A percentile compares a stretch with the other conserved stretches of the same genome.
Evolutionary conservation across 306 rosid genomes (phyloP).

Genomic region (Dalbergia cultrata): DNA sequence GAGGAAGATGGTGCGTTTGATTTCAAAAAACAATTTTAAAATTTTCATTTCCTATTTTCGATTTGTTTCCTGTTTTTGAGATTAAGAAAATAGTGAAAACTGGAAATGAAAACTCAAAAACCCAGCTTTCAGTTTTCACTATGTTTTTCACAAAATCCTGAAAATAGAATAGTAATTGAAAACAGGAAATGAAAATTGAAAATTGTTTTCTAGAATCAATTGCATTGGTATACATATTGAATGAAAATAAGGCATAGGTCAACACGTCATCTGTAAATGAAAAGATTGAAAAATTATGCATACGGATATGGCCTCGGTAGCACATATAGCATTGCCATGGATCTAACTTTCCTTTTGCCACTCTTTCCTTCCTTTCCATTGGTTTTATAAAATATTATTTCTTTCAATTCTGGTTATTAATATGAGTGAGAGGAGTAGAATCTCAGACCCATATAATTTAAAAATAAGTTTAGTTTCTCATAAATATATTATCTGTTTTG

Average conservation of each 20-base stretch:
- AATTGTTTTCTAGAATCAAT: no score
- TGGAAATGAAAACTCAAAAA: no score
- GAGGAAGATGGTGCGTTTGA: neutral
- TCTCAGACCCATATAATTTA: neutral
- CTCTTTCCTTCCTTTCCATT: neutral
- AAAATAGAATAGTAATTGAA: no score
- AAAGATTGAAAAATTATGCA: neutral
- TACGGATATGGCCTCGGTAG: neutral
- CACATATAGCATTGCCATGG: no score
- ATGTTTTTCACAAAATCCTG: no score
- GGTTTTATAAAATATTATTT: neutral
- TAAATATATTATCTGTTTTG: neutral
- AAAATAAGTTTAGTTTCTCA: neutral
- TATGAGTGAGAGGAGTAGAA: neutral
- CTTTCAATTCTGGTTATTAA: neutral
- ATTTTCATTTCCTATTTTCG: no score
- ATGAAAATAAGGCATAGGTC: conserved; percentile 9
- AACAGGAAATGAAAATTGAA: no score
- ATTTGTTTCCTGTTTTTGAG: no score
- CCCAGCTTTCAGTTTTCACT: no score
- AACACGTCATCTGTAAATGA: neutral
- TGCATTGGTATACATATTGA: neutral
- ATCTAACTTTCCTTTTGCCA: neutral
- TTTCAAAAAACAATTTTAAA: no score
- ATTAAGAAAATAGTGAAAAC: no score